Base-by-base conservation (phyloP, 2,329 filamentous ascomycete species). In the Colletotrichum chrysophilum region DNA sequence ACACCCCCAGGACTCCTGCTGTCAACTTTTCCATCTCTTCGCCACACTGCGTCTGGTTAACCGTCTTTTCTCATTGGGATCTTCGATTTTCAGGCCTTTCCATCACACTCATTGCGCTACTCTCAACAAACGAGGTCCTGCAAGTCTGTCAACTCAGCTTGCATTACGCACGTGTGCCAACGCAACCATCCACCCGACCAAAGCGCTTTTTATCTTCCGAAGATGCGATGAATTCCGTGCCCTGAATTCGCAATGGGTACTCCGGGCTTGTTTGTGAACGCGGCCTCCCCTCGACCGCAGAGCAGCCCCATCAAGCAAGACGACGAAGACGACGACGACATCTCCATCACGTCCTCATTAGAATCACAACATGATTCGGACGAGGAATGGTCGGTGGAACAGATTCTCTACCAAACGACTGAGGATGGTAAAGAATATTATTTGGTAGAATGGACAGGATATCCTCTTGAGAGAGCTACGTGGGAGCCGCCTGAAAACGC, bases 401-500 rank as follows among this genome's bases (percentile, higher is more conserved):
- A 83, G 13, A 87, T 93, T 55, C 78, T 58, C 18, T 55, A 36
- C 9, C 58, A 75, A 52, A 36, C 12, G 13, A 69, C 78, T 5
- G 73, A 83, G 4, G 74, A 79, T 4, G 82, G 80, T 4, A 64
- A 76, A 26, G 70, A 71, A 4, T 78, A 77, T 60, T 87, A 83
- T 73, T 80, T 87, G 5, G 80, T 87, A 13, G 77, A 83, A 70
- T 87, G 86, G 86, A 79, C 82, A 24, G 82, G 81, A 3, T 86
- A 79, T 62, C 77, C 79, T 1, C 78, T 87, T 1, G 75, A 78
- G 34, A 80, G 83, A n/a, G 83, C 84, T 61, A 84, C 83, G 4
- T 92, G 90, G 90, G 90, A 92, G 77, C 89, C 90, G 0, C 77
- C 80, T 12, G 80, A 85, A 7, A 83, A 90, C 70, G 79, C 91